Conservation (phyloP, 306 rosid genomes). For the Morella rubra region DNA sequence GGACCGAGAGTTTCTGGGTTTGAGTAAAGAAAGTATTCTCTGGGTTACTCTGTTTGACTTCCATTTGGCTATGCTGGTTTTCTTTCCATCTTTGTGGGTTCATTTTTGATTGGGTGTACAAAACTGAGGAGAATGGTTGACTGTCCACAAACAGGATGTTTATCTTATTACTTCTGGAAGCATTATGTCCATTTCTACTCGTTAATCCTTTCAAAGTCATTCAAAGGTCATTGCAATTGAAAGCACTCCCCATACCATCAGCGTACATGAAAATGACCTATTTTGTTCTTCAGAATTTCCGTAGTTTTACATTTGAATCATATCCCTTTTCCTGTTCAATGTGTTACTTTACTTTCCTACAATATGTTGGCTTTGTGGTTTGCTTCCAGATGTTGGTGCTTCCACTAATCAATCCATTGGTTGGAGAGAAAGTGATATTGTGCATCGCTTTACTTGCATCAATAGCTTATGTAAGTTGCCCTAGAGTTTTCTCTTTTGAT, state of each 20-base stretch:
- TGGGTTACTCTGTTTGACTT: not conserved
- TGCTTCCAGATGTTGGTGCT: conserved; percentile 58
- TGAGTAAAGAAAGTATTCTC: not conserved
- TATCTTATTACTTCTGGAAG: not conserved
- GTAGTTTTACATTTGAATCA: not conserved
- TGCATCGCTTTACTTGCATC: conserved; percentile 71
- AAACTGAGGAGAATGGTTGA: no score
- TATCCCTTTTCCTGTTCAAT: not conserved
- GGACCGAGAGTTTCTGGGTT: not conserved
- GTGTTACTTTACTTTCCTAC: not conserved
- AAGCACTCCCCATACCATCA: not conserved
- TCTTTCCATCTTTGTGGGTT: no score
- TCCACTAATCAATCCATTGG: conserved; percentile 75
- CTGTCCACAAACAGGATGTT: not conserved
- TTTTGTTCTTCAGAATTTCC: not conserved
- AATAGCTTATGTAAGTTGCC: conserved; percentile 68
- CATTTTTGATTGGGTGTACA: no score
- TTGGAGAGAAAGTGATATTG: conserved; percentile 74
- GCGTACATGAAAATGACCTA: not conserved
- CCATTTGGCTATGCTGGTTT: no score
- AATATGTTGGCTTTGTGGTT: conserved; percentile 7
- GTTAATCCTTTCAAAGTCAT: not conserved
- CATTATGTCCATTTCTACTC: no score
- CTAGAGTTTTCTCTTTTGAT: not conserved
- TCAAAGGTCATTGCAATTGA: not conserved